phyloP scores from a whole-genome alignment of 2,329 filamentous ascomycete genomes.

The Hysterium pulicare region DNA sequence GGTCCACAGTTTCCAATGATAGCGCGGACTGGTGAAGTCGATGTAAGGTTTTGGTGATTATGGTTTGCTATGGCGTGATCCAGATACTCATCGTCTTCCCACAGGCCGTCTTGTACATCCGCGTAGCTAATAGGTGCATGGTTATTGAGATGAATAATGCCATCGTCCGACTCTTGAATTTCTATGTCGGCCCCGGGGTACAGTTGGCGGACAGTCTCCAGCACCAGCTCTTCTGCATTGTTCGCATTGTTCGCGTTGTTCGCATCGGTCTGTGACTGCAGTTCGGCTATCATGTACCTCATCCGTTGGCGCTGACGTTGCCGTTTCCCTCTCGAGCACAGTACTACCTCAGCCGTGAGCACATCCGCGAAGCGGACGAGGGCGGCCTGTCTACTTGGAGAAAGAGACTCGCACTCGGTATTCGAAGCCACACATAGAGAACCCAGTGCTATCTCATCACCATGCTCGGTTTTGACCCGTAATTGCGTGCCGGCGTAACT shows the following conservation, averaged over 20 bases:
- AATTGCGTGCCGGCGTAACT: constrained; percentile 44
- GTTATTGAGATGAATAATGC: constrained; percentile 22
- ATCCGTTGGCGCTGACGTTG: constrained; percentile 41
- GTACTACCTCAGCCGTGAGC: constrained; percentile 43
- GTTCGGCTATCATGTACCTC: constrained; percentile 30
- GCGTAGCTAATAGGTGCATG: constrained; percentile 22
- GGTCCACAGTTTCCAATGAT: constrained; percentile 38
- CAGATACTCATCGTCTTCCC: constrained; percentile 44
- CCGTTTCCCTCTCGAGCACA: constrained; percentile 36
- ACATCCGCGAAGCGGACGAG: constrained; percentile 38
- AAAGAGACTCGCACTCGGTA: constrained; percentile 30
- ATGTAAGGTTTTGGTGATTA: constrained; percentile 31
- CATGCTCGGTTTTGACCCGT: constrained; percentile 39
- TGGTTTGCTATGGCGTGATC: constrained; percentile 37
- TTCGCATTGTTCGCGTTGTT: constrained; percentile 17
- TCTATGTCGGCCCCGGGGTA: constrained; percentile 35
- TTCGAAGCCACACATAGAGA: constrained; percentile 45
- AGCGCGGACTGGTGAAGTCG: constrained; percentile 34
- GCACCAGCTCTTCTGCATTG: constrained; percentile 22
- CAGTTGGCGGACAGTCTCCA: constrained; percentile 25
- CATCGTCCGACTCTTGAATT: constrained; percentile 22
- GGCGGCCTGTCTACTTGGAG: constrained; percentile 28
- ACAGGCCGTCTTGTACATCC: constrained; percentile 39
- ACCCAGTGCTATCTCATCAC: constrained; percentile 40
- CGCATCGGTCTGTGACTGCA: constrained; percentile 19